Evolutionary conservation across 1,284 basidiomycete genomes (phyloP).

Genomic region (Phellopilus nigrolimitatus): DNA sequence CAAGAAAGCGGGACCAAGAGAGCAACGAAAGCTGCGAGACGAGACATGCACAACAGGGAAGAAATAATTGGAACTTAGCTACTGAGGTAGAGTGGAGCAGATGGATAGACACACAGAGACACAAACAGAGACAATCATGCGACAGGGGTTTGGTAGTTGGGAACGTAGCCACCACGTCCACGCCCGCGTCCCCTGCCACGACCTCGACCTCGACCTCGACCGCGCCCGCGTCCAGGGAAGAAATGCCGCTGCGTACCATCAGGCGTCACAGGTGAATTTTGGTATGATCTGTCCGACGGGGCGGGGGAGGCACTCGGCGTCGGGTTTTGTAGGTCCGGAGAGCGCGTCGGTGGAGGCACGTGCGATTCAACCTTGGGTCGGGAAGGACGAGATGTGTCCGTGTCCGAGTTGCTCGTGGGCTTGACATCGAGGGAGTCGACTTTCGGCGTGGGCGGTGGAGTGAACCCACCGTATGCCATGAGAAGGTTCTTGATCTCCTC

Average conservation of each 20-base stretch:
- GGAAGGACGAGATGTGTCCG: not conserved
- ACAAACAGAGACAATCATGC: not conserved
- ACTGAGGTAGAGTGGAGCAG: no score
- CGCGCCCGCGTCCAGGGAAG: slow-evolving; percentile 25
- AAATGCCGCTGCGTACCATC: slow-evolving; percentile 4
- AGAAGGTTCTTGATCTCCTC: slow-evolving; percentile 53
- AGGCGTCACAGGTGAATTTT: not conserved
- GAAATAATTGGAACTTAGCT: no score
- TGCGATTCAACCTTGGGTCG: slow-evolving; percentile 22
- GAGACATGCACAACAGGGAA: no score
- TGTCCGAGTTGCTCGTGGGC: slow-evolving; percentile 13
- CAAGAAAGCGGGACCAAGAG: no score
- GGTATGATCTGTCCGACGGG: not conserved
- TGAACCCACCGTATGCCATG: slow-evolving; percentile 48
- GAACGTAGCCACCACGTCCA: slow-evolving; percentile 1
- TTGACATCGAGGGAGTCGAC: slow-evolving; percentile 10
- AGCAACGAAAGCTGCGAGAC: no score
- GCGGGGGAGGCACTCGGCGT: slow-evolving; percentile 5
- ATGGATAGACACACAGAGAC: no score
- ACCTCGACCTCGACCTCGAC: slow-evolving; percentile 17
- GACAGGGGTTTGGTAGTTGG: not conserved
- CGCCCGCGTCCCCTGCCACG: slow-evolving; percentile 1
- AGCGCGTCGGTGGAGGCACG: slow-evolving; percentile 26
- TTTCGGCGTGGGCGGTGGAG: slow-evolving; percentile 40
- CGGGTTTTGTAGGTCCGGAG: slow-evolving; percentile 5